Base-by-base conservation (phyloP, 495 filamentous ascomycete genomes). In the Tetracladium marchalianum region DNA sequence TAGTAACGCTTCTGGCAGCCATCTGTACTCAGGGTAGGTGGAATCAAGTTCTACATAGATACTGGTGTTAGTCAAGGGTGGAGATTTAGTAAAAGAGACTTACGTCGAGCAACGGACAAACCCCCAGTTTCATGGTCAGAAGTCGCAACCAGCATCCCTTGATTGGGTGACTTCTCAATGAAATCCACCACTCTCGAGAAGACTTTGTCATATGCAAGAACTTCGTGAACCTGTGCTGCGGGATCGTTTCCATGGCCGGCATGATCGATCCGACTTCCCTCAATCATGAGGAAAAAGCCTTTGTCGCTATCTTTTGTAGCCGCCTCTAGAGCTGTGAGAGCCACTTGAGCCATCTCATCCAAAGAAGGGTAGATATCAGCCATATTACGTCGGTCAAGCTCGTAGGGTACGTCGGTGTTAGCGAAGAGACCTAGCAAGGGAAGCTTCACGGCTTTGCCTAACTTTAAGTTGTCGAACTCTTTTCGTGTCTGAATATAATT, bases 281-380 rank as follows among this genome's bases (percentile, higher is more conserved):
- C 92, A 48, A 98, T 90, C 90, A 98, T 93, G 47, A 98, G 62
- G 68, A 98, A 97, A 72, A 98, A 98, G 1, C 92, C 92, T 62
- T 95, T 77, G 18, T 96, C 87, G 44, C 76, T 86, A 57, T 87
- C 75, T 58, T 77, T 70, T 0, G 93, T 97, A 0, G 90, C 93
- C n/a, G 79, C 76, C 49, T 80, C 80, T 12, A 98, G 73, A 1
- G 83, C 81, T 24, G 66, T 77, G 48, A 97, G 58, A 2, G 93
- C 93, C 17, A 85, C 85, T 46, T 73, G 70, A 1, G 93, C 75
- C 92, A 96, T 97, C 62, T 95, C 90, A 54, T 86, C 85, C 31
- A 97, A 68, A 22, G 86, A 88, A 6, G 92, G 93, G 54, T 95
- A 97, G 3, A 78, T 64, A 38, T 90, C 78, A 24, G 85, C 73